phyloP scores from a whole-genome alignment of 2,329 filamentous ascomycete genomes.

The Hypomyces rosellus region DNA sequence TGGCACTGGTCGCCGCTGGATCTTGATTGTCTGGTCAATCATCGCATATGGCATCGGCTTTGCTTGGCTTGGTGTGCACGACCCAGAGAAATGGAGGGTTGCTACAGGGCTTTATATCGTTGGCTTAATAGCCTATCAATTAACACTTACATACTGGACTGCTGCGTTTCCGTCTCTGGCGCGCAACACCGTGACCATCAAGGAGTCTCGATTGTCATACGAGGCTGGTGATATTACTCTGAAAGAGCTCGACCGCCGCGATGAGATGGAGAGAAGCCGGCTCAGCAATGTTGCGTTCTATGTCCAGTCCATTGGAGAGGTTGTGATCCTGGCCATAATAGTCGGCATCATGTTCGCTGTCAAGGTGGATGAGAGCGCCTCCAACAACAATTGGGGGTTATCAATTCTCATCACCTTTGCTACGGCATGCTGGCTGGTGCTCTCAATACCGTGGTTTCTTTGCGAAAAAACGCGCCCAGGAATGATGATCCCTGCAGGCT shows the following conservation, averaged over 20 bases:
- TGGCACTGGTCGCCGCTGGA: constrained; percentile 52
- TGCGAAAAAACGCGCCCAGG: constrained; percentile 59
- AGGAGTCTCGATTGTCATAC: constrained; percentile 25
- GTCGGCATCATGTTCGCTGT: constrained; percentile 58
- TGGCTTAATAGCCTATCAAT: constrained; percentile 60
- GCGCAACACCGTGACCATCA: constrained; percentile 29
- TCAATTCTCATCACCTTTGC: constrained; percentile 60
- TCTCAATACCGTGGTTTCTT: constrained; percentile 61
- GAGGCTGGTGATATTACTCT: constrained; percentile 43
- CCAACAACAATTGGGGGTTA: constrained; percentile 61
- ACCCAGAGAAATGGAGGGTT: constrained; percentile 51
- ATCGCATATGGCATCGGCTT: constrained; percentile 59
- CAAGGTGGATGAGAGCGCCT: constrained; percentile 50
- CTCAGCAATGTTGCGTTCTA: constrained; percentile 60
- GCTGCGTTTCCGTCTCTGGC: constrained; percentile 45
- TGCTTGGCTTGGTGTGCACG: constrained; percentile 60
- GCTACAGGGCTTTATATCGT: constrained; percentile 60
- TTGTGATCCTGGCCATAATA: constrained; percentile 57
- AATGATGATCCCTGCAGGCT: constrained; percentile 30
- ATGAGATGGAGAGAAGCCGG: constrained; percentile 57
- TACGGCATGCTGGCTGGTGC: constrained; percentile 56
- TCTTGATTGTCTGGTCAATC: constrained; percentile 54
- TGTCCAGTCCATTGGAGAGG: constrained; percentile 55
- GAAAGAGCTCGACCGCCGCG: constrained; percentile 53
- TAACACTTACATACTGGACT: constrained; percentile 63